phyloP scores from a whole-genome alignment of 306 rosid genomes.

The Quercus robur region DNA sequence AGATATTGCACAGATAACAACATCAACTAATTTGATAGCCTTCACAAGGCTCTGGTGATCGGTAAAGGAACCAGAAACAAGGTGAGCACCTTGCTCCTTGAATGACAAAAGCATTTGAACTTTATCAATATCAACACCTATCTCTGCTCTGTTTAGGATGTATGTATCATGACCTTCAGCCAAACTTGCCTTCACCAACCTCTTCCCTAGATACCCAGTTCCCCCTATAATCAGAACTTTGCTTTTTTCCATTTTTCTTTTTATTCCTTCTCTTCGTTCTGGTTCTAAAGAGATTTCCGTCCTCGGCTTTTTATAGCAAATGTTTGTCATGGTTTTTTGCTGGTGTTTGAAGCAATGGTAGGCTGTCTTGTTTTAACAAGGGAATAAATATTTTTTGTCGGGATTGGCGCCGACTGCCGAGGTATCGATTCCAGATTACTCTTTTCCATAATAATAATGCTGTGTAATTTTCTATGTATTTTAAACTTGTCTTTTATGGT shows the following conservation, averaged over 20 bases:
- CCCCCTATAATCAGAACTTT: conserved; percentile 71
- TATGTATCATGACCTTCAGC: conserved; percentile 54
- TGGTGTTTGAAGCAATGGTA: not conserved
- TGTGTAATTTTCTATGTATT: no score
- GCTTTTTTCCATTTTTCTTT: conserved; percentile 33
- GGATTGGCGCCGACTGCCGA: no score
- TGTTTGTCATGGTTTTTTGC: not conserved
- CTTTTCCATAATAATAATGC: no score
- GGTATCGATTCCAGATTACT: no score
- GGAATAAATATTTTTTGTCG: no score
- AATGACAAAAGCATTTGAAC: conserved; percentile 60
- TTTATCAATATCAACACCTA: conserved; percentile 64
- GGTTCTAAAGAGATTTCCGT: not conserved
- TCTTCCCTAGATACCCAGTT: conserved; percentile 77
- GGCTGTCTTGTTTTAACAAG: no score
- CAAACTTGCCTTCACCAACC: conserved; percentile 66
- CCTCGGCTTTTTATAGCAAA: not conserved
- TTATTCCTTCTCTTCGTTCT: not conserved
- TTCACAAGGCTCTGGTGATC: conserved; percentile 50
- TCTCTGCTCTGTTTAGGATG: conserved; percentile 61
- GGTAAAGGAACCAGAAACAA: conserved; percentile 44
- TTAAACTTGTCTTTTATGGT: no score
- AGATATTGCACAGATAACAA: conserved; percentile 64
- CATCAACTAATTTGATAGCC: conserved; percentile 65
- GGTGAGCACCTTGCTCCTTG: conserved; percentile 58